Evolutionary conservation across 75 land plant genomes (phyloP).

Genomic region (Cupressus sempervirens): DNA sequence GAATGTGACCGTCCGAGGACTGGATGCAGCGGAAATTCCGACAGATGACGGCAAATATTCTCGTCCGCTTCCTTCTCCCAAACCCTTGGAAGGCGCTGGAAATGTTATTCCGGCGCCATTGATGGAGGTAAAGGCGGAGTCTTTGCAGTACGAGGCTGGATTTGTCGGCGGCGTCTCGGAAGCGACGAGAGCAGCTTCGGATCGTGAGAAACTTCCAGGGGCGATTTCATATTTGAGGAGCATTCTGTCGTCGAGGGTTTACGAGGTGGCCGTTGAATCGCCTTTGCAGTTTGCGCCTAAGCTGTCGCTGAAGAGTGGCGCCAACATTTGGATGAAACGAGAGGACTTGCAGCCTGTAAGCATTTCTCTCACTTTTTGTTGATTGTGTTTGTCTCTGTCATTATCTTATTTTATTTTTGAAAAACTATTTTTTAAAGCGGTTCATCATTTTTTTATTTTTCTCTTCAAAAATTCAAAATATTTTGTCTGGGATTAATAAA

Average conservation of each 20-base stretch:
- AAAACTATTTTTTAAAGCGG: too few relatives aligned
- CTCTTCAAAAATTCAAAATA: too few relatives aligned
- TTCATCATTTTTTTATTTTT: too few relatives aligned
- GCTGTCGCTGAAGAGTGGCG: slow-evolving; percentile 45
- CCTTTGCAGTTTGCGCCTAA: slow-evolving; percentile 57
- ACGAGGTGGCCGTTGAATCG: slow-evolving; percentile 74
- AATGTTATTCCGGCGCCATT: slow-evolving; percentile 1
- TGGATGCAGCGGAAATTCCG: neutral
- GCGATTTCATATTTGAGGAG: slow-evolving; percentile 54
- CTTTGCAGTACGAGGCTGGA: slow-evolving; percentile 46
- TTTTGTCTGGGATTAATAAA: too few relatives aligned
- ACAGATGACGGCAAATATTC: neutral
- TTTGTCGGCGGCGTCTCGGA: slow-evolving; percentile 35
- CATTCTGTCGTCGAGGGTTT: slow-evolving; percentile 57
- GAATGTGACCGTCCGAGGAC: neutral
- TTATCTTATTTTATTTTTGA: too few relatives aligned
- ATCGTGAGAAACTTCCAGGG: neutral
- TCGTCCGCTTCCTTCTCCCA: neutral
- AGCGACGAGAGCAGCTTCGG: slow-evolving; percentile 3
- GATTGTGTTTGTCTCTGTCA: neutral
- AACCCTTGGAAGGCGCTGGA: neutral
- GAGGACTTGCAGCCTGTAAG: slow-evolving; percentile 72
- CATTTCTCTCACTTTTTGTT: neutral
- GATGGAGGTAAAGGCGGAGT: slow-evolving; percentile 25
- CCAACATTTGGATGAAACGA: slow-evolving; percentile 53